A percentile compares a stretch with the other conserved stretches of the same genome.
Evolutionary conservation across 371 early-diverging fungal genomes (phyloP).

Genomic region (Fennellomyces sp.): DNA sequence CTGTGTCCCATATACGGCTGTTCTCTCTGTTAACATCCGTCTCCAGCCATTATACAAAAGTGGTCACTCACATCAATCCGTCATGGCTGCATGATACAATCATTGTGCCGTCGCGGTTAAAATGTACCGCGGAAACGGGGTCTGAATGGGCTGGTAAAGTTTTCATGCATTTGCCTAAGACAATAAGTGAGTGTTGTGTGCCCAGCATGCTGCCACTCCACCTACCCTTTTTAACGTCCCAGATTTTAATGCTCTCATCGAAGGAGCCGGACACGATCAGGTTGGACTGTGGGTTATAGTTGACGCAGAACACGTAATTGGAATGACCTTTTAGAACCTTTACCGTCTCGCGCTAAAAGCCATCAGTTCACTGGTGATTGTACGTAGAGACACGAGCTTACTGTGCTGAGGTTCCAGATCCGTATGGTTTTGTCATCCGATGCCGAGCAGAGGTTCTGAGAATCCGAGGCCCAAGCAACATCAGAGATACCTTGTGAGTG

Average conservation of each 20-base stretch:
- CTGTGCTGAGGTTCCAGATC: slow-evolving; percentile 84
- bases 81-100: slow-evolving; percentile 95
- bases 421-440: slow-evolving; percentile 95
- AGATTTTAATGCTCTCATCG: slow-evolving; percentile 93
- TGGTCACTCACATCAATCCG: slow-evolving; percentile 81
- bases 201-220: too few species aligned
- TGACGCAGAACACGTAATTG: slow-evolving; percentile 96
- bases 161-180: slow-evolving; percentile 83
- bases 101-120: slow-evolving; percentile 96
- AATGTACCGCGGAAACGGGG: slow-evolving; percentile 94
- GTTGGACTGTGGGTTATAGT: slow-evolving; percentile 93
- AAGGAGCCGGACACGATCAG: slow-evolving; percentile 97
- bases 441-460: slow-evolving; percentile 85
- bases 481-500: slow-evolving; percentile 96
- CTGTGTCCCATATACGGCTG: slow-evolving; percentile 97
- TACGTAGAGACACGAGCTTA: slow-evolving; percentile 29
- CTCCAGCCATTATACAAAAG: not conserved
- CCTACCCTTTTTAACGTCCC: slow-evolving; percentile 95
- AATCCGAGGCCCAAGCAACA: slow-evolving; percentile 92
- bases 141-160: slow-evolving; percentile 95
- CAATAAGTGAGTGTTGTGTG: too few species aligned
- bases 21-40: not conserved
- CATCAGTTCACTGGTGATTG: not conserved
- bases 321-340: slow-evolving; percentile 91
- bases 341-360: slow-evolving; percentile 65